phyloP scores from a whole-genome alignment of 2,329 filamentous ascomycete genomes.

The Cercospora zeae-maydis region DNA sequence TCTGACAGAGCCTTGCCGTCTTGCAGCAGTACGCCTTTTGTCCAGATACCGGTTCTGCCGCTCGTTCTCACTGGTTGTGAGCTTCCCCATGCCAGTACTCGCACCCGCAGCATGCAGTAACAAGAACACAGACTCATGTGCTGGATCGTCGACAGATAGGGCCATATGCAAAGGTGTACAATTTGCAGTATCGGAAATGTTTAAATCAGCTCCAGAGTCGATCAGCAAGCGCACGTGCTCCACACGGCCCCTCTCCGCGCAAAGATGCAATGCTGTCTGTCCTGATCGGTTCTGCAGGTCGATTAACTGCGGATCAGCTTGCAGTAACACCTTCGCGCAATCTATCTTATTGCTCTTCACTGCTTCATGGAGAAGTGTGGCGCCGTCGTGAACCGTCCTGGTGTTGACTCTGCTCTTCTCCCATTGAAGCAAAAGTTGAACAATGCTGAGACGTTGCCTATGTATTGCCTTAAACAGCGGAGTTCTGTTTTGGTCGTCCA shows the following conservation, averaged over 20 bases:
- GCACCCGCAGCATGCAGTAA: not conserved
- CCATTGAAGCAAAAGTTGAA: not conserved
- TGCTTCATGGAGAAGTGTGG: not conserved
- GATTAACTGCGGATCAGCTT: not conserved
- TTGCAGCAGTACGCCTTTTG: not conserved
- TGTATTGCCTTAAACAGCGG: not conserved
- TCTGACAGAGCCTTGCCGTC: not conserved
- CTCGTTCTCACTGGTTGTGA: not conserved
- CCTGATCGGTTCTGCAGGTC: not conserved
- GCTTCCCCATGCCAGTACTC: not conserved
- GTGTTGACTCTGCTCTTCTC: not conserved
- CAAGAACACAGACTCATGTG: not conserved
- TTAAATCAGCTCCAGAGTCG: not conserved
- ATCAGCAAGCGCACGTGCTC: not conserved
- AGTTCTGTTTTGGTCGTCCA: not conserved
- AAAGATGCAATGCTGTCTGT: not conserved
- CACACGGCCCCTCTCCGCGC: not conserved
- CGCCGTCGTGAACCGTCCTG: not conserved
- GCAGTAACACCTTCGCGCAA: not conserved
- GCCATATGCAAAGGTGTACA: not conserved
- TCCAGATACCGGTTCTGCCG: not conserved
- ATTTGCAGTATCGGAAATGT: not conserved
- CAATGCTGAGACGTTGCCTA: not conserved
- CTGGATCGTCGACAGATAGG: not conserved
- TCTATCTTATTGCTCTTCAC: not conserved